A percentile compares a stretch with the other conserved stretches of the same genome.
These are phyloP conservation scores for Picea glauca DNA, from an alignment of 75 land plant genomes.

Conservation along the genomic window DNA sequence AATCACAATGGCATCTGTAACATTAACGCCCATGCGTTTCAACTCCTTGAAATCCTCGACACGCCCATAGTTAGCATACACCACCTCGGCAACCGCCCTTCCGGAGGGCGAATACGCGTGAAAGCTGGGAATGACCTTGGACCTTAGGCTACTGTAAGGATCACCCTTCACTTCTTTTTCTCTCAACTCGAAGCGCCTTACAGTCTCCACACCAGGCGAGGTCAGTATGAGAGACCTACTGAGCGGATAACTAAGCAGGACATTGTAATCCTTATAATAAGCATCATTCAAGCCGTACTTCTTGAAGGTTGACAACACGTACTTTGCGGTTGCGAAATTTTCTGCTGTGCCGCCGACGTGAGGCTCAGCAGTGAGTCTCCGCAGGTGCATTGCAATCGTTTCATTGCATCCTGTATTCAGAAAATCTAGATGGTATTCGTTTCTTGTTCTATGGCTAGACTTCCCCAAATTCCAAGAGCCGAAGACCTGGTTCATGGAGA, in stretches of 20 bases:
- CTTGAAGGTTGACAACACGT: slow-evolving; percentile 33
- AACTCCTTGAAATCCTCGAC: slow-evolving; percentile 50
- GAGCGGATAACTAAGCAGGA: slow-evolving; percentile 59
- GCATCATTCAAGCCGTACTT: slow-evolving; percentile 25
- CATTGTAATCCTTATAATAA: slow-evolving; percentile 31
- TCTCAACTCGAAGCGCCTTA: slow-evolving; percentile 17
- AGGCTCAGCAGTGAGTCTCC: slow-evolving; percentile 51
- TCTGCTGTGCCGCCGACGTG: slow-evolving; percentile 61
- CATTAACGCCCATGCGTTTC: slow-evolving; percentile 41
- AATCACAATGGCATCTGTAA: slow-evolving; percentile 52
- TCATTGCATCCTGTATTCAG: slow-evolving; percentile 10
- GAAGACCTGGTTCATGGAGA: background rate
- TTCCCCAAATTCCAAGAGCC: background rate
- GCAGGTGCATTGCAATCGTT: slow-evolving; percentile 37
- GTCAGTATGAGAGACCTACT: slow-evolving; percentile 37
- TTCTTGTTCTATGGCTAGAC: background rate
- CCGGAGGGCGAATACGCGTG: slow-evolving; percentile 82
- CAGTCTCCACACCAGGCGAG: background rate
- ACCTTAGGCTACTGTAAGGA: slow-evolving; percentile 24
- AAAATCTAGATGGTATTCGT: background rate
- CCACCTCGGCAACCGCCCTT: slow-evolving; percentile 41
- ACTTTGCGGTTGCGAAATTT: slow-evolving; percentile 50
- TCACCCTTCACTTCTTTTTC: slow-evolving; percentile 42
- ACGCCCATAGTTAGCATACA: slow-evolving; percentile 78
- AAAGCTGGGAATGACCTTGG: slow-evolving; percentile 50